Percentiles rank a stretch among this genome's conserved stretches.
phyloP scores from a whole-genome alignment of 208 protist genomes.

The Wallacemonas sp. region DNA sequence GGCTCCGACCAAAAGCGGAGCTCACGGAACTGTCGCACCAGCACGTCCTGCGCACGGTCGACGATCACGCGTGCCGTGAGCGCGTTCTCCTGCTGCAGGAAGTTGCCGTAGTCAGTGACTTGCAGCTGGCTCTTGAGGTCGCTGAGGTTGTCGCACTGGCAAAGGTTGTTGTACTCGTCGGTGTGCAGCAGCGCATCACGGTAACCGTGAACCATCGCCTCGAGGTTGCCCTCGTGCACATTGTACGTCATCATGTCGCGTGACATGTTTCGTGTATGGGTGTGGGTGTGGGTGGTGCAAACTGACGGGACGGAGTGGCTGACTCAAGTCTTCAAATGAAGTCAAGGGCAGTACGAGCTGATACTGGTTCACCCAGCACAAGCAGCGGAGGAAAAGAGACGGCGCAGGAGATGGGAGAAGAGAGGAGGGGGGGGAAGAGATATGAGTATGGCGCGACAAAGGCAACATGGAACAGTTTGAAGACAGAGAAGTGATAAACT shows the following conservation, averaged over 20 bases:
- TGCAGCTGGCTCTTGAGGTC: slow-evolving; percentile 98
- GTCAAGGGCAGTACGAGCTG: no score
- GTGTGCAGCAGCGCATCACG: slow-evolving; percentile 90
- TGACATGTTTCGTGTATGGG: slow-evolving; percentile 27
- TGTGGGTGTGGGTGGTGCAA: neutral
- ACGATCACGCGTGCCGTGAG: slow-evolving; percentile 92
- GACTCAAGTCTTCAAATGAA: no score
- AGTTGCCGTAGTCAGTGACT: slow-evolving; percentile 97
- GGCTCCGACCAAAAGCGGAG: slow-evolving; percentile 93
- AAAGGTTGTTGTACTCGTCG: slow-evolving; percentile 97
- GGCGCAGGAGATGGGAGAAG: no score
- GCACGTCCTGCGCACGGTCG: slow-evolving; percentile 92
- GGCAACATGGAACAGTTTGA: no score
- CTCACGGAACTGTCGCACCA: slow-evolving; percentile 97
- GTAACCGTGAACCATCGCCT: slow-evolving; percentile 92
- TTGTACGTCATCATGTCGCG: slow-evolving; percentile 83
- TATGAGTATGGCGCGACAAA: no score
- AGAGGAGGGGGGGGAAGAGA: no score
- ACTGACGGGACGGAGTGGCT: neutral
- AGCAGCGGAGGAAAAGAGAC: no score
- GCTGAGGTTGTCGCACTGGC: slow-evolving; percentile 97
- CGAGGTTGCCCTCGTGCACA: slow-evolving; percentile 85
- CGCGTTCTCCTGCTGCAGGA: slow-evolving; percentile 95
- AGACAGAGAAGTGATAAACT: no score
- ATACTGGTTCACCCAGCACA: no score